Conservation (phyloP, 768 basidiomycete species). For the Leccinum subgranulosum region DNA sequence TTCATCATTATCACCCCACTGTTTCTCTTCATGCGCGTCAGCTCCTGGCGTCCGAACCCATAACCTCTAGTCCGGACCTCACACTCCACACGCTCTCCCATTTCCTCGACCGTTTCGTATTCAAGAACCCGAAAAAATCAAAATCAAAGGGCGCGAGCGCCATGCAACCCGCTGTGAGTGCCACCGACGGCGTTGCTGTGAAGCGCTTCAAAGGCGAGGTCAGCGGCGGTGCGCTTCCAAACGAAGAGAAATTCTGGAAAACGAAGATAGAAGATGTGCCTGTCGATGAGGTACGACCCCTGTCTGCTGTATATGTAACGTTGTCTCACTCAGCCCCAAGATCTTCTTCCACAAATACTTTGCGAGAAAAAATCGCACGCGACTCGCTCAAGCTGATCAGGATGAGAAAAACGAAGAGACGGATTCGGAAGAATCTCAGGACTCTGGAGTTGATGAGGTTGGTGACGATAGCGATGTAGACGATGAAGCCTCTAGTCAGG, state of each 20-base stretch:
- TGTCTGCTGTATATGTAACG: not conserved
- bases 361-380: conserved; percentile 59
- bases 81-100: conserved; percentile 90
- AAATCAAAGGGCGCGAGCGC: conserved; percentile 76
- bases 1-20: conserved; percentile 88
- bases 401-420: conserved; percentile 27
- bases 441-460: conserved; percentile 35
- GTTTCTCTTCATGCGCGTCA: conserved; percentile 84
- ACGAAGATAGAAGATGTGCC: conserved; percentile 70
- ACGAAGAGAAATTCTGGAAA: conserved; percentile 73
- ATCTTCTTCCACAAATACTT: conserved; percentile 93
- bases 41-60: conserved; percentile 64
- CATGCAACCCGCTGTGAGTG: conserved; percentile 90
- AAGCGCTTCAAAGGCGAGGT: conserved; percentile 67
- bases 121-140: conserved; percentile 87
- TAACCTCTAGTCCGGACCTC: conserved; percentile 85
- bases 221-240: conserved; percentile 50
- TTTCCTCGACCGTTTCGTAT: conserved; percentile 96
- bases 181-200: conserved; percentile 59
- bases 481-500: not conserved
- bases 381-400: conserved; percentile 42
- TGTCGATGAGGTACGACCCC: conserved; percentile 69
- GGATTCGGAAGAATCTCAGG: conserved; percentile 22
- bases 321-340: conserved; percentile 35
- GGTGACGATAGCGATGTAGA: conserved; percentile 41